phyloP scores from a whole-genome alignment of 257 asterid species.

The Jacaranda mimosifolia region DNA sequence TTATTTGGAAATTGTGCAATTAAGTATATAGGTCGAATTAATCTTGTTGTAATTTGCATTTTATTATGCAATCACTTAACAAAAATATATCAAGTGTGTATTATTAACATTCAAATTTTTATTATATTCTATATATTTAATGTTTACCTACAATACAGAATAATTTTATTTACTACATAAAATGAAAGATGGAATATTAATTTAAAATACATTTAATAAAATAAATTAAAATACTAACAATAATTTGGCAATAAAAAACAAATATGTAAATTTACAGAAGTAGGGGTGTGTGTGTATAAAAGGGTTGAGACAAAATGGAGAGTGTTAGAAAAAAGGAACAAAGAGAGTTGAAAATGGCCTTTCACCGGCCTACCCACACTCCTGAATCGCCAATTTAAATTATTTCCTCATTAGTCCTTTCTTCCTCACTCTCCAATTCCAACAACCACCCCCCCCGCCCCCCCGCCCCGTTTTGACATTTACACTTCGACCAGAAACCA shows the following conservation, averaged over 20 bases:
- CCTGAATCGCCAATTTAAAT: conserved; percentile 35
- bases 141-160: no score
- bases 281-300: background rate
- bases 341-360: conserved; percentile 75
- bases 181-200: background rate
- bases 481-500: conserved; percentile 33
- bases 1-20: no score
- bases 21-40: no score
- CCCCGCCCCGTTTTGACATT: conserved; percentile 42
- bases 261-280: background rate
- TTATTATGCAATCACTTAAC: no score
- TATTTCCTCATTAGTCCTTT: conserved; percentile 25
- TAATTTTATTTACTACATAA: no score
- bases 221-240: no score
- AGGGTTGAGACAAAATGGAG: conserved; percentile 45
- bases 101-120: no score
- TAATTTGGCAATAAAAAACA: no score
- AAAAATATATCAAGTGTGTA: no score
- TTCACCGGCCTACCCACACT: conserved; percentile 59
- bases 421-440: conserved; percentile 47
- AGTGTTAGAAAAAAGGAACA: conserved; percentile 48
- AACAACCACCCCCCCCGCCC: background rate
- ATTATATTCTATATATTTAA: no score
- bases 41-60: no score
- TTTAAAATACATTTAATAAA: no score